Conservation (phyloP, 805 yeast genomes). For the Grigorovia transvaalensis region DNA sequence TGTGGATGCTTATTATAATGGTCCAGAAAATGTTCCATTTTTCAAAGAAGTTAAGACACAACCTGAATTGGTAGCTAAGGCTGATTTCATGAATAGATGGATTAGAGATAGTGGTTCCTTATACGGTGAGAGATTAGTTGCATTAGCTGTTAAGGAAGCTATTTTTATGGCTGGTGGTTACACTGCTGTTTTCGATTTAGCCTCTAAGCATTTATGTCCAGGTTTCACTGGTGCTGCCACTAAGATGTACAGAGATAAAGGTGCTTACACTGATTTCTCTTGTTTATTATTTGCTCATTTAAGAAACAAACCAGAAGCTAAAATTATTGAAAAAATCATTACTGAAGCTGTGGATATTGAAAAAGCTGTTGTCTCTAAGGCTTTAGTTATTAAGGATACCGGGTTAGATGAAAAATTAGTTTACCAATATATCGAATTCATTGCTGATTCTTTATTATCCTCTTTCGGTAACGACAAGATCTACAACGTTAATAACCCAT, state of each 20-base stretch:
- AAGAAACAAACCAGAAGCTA: slow-evolving; percentile 70
- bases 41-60: slow-evolving; percentile 89
- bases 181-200: slow-evolving; percentile 94
- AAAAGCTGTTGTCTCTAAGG: slow-evolving; percentile 83
- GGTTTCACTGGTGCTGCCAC: slow-evolving; percentile 95
- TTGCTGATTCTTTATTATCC: slow-evolving; percentile 85
- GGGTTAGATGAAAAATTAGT: slow-evolving; percentile 88
- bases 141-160: slow-evolving; percentile 98
- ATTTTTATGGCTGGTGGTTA: slow-evolving; percentile 95
- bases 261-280: slow-evolving; percentile 95
- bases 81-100: slow-evolving; percentile 97
- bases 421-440: slow-evolving; percentile 95
- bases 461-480: slow-evolving; percentile 83
- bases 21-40: slow-evolving; percentile 78
- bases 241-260: slow-evolving; percentile 94
- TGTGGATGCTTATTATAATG: slow-evolving; percentile 89
- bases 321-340: slow-evolving; percentile 71
- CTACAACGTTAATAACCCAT: slow-evolving; percentile 84
- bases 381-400: slow-evolving; percentile 77
- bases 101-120: slow-evolving; percentile 74
- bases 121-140: slow-evolving; percentile 90
- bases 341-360: slow-evolving; percentile 92
- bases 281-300: slow-evolving; percentile 88
- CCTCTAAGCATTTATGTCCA: slow-evolving; percentile 95
- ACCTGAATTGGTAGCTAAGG: slow-evolving; percentile 88